A percentile compares a stretch with the other conserved stretches of the same genome.
These are phyloP conservation scores for Fusarium sp. DNA, from an alignment of 2,329 filamentous ascomycete genomes.

Conservation along the genomic window DNA sequence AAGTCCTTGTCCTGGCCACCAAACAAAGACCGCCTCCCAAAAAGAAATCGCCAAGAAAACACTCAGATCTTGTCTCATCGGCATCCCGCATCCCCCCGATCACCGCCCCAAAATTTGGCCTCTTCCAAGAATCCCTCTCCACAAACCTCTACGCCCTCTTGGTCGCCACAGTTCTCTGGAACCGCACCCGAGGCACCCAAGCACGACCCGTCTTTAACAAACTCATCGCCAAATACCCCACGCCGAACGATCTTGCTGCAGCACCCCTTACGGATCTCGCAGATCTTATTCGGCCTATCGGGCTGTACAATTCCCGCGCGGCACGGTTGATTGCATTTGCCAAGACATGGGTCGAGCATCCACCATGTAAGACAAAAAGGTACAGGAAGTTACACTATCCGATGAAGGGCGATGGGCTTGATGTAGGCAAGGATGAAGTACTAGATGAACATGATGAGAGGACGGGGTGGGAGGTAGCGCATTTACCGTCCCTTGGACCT, in stretches of 20 bases:
- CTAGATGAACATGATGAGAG: conserved; percentile 17
- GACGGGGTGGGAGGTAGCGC: conserved; percentile 28
- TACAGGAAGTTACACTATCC: conserved; percentile 34
- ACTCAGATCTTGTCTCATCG: not conserved
- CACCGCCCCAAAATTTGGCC: conserved; percentile 2
- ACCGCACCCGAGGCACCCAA: conserved; percentile 20
- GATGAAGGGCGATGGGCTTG: not conserved
- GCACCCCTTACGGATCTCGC: conserved; percentile 9
- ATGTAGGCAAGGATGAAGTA: conserved; percentile 18
- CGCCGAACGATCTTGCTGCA: not conserved
- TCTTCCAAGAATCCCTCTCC: conserved; percentile 26
- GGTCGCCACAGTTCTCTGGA: conserved; percentile 33
- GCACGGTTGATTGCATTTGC: conserved; percentile 27
- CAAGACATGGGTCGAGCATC: conserved; percentile 12
- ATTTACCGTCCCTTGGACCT: conserved; percentile 26
- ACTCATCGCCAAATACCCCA: conserved; percentile 1
- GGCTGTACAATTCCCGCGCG: conserved; percentile 30
- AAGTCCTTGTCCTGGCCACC: not conserved
- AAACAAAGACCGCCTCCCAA: not conserved
- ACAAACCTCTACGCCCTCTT: conserved; percentile 17
- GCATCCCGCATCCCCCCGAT: conserved; percentile 12
- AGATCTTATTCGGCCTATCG: conserved; percentile 22
- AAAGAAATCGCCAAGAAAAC: not conserved
- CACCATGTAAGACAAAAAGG: not conserved
- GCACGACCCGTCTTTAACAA: conserved; percentile 8